Evolutionary conservation across 176 grass and related monocot species (phyloP).

Genomic region (Poa annua): DNA sequence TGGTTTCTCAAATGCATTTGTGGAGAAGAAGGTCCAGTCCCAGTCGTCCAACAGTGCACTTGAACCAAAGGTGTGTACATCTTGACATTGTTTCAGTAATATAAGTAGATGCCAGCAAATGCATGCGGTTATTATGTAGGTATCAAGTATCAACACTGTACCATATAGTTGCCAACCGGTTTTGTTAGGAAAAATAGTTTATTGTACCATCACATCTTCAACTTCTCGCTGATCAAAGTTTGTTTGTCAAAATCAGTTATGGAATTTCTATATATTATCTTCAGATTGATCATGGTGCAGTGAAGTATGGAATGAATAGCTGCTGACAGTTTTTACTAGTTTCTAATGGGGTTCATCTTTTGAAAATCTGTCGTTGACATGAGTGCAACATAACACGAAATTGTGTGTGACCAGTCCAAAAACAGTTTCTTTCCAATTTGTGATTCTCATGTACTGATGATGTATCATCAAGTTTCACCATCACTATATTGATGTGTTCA

Average conservation of each 20-base stretch:
- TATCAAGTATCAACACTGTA: not conserved
- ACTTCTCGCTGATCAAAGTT: not conserved
- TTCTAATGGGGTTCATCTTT: not conserved
- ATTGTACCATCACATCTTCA: not conserved
- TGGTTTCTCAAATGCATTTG: conserved; percentile 62
- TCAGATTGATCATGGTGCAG: not conserved
- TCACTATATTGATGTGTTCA: conserved; percentile 10
- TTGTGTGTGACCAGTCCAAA: not conserved
- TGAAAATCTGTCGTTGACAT: not conserved
- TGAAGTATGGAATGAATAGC: not conserved
- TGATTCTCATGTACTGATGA: not conserved
- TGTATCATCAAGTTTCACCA: not conserved
- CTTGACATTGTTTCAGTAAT: conserved; percentile 6
- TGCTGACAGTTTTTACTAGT: not conserved
- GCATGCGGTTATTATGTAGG: not conserved
- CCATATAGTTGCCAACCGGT: not conserved
- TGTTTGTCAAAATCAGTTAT: not conserved
- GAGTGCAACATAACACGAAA: not conserved
- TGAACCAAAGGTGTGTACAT: conserved; percentile 51
- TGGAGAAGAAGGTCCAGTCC: conserved; percentile 47
- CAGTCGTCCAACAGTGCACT: conserved; percentile 38
- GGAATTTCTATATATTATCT: not conserved
- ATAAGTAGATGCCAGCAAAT: conserved; percentile 7
- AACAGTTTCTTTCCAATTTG: conserved; percentile 10
- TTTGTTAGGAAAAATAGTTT: conserved; percentile 5